Conservation (phyloP, 2,329 filamentous ascomycete genomes). For the Sphaerulina populicola region DNA sequence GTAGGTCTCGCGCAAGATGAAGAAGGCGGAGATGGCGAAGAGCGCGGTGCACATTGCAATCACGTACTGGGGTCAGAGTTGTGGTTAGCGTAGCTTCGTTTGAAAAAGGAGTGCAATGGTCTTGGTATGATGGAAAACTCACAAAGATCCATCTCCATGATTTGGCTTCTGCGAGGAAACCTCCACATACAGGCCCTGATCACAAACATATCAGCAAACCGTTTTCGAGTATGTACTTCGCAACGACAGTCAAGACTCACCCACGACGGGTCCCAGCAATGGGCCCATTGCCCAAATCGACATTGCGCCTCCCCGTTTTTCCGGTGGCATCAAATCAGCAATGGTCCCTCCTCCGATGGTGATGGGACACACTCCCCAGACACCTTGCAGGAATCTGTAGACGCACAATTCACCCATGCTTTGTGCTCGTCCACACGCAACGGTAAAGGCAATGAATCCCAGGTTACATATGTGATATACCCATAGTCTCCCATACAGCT, state of each 20-base stretch:
- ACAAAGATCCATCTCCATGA: conserved; percentile 57
- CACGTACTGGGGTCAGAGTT: conserved; percentile 48
- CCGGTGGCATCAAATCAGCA: conserved; percentile 28
- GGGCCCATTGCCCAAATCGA: conserved; percentile 28
- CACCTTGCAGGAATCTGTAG: conserved; percentile 29
- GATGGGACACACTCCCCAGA: conserved; percentile 29
- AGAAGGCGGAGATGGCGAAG: conserved; percentile 33
- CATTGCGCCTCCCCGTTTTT: conserved; percentile 28
- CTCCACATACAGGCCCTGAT: conserved; percentile 51
- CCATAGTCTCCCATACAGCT: conserved; percentile 31
- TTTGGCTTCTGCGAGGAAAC: conserved; percentile 52
- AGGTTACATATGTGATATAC: conserved; percentile 28
- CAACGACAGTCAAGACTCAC: neutral
- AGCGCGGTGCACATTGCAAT: conserved; percentile 20
- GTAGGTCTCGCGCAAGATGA: conserved; percentile 43
- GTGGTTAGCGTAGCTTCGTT: neutral
- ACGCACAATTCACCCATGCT: conserved; percentile 26
- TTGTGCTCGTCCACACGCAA: conserved; percentile 29
- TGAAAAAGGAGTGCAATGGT: no score
- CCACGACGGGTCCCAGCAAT: conserved; percentile 17
- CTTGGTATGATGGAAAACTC: neutral
- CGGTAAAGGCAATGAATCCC: conserved; percentile 29
- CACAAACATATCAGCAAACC: neutral
- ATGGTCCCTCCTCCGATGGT: conserved; percentile 25
- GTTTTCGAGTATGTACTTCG: no score